phyloP scores from a whole-genome alignment of 2,329 filamentous ascomycete species.

The Graphilbum ipis-grandicollis region DNA sequence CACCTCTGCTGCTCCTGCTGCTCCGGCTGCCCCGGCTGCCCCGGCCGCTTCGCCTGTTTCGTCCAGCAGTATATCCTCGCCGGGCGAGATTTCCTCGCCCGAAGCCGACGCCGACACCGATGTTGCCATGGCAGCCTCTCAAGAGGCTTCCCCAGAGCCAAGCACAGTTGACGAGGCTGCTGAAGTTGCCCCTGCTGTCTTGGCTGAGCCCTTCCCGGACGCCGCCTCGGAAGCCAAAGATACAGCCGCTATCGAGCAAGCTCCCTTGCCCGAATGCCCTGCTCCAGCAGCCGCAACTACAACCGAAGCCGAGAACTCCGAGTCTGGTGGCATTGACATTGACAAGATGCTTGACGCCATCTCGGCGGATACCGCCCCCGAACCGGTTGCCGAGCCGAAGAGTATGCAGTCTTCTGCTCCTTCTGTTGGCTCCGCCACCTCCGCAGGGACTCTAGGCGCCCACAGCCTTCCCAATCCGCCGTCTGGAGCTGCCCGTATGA shows the following conservation, averaged over 20 bases:
- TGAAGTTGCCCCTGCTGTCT: background rate
- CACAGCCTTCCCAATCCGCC: conserved; percentile 6
- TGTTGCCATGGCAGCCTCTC: background rate
- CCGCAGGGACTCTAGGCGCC: conserved; percentile 5
- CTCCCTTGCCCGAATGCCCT: too few species aligned
- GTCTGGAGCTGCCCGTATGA: conserved; percentile 5
- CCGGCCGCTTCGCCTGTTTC: background rate
- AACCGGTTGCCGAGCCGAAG: background rate
- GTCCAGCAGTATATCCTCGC: background rate
- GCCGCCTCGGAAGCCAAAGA: too few species aligned
- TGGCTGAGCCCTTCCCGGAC: too few species aligned
- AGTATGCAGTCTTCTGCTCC: too few species aligned
- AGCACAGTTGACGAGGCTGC: background rate
- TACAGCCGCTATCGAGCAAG: too few species aligned
- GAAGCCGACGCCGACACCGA: background rate
- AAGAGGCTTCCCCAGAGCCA: background rate
- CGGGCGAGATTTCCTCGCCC: background rate
- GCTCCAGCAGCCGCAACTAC: background rate
- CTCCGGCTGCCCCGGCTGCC: background rate
- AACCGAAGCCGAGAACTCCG: conserved; percentile 4
- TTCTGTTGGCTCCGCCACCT: conserved; percentile 7
- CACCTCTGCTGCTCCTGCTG: background rate
- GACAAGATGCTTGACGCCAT: conserved; percentile 19
- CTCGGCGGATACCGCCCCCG: conserved; percentile 11
- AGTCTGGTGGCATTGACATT: conserved; percentile 14